Evolutionary conservation across 2,329 filamentous ascomycete species (phyloP).

Genomic region (Aspergillus caelatus): DNA sequence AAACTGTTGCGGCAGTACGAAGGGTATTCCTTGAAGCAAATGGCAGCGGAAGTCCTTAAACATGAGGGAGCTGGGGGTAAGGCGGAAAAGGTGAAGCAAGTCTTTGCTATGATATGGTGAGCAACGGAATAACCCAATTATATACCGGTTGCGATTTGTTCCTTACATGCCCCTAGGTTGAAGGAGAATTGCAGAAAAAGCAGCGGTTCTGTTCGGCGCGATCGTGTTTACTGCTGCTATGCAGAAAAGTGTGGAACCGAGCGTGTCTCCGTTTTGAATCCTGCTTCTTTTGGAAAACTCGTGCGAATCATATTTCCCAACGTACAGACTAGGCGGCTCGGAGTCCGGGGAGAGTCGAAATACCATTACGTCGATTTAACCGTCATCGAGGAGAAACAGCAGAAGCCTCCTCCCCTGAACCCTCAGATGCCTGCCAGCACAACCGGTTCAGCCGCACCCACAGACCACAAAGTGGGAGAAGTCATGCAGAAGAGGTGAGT

Average conservation of each 20-base stretch:
- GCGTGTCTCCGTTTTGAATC: conserved; percentile 91
- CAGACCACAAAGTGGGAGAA: conserved; percentile 30
- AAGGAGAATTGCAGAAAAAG: conserved; percentile 51
- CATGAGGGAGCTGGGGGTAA: conserved; percentile 53
- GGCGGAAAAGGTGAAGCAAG: conserved; percentile 55
- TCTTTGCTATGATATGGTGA: conserved; percentile 57
- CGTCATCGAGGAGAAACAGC: conserved; percentile 49
- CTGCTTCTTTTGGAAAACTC: conserved; percentile 95
- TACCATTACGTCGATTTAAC: conserved; percentile 77
- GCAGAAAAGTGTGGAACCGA: conserved; percentile 90
- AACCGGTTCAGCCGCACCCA: conserved; percentile 19
- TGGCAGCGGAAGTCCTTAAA: conserved; percentile 52
- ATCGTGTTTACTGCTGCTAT: conserved; percentile 93
- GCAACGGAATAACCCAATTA: conserved; percentile 10
- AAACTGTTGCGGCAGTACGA: conserved; percentile 52
- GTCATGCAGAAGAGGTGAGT: conserved; percentile 35
- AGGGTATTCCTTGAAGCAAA: conserved; percentile 48
- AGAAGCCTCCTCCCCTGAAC: conserved; percentile 32
- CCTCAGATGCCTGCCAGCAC: conserved; percentile 28
- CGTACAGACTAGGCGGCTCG: conserved; percentile 86
- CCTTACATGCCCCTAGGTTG: conserved; percentile 39
- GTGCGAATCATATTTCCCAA: conserved; percentile 95
- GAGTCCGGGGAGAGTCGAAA: conserved; percentile 94
- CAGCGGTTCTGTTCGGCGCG: conserved; percentile 76
- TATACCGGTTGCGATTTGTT: neutral